A percentile compares a stretch with the other conserved stretches of the same genome.
Conservation (phyloP, 768 basidiomycete species). For the Chalciporus chontae region DNA sequence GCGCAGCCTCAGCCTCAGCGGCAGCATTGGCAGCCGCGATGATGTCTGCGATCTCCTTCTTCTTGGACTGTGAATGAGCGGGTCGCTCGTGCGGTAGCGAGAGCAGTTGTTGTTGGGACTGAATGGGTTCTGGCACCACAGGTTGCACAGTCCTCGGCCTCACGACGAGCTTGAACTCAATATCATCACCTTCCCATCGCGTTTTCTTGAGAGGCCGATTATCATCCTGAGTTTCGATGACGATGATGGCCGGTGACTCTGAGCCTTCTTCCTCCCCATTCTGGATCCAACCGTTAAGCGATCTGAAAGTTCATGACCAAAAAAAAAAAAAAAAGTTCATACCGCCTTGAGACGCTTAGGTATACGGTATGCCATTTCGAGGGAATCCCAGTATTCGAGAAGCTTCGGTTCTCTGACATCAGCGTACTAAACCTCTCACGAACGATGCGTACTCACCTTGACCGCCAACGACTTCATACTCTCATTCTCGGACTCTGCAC, state of each 20-base stretch:
- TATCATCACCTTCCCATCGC: conserved; percentile 26
- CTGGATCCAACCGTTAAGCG: conserved; percentile 13
- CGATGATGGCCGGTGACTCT: conserved; percentile 17
- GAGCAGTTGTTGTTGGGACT: neutral
- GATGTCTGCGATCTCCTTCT: conserved; percentile 35
- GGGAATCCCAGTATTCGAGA: conserved; percentile 72
- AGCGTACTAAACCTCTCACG: neutral
- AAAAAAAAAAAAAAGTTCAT: conserved; percentile 6
- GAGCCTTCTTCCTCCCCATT: conserved; percentile 30
- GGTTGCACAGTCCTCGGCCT: neutral
- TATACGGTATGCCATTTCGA: conserved; percentile 83
- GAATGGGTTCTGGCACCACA: neutral
- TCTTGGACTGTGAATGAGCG: conserved; percentile 4
- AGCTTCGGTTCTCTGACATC: conserved; percentile 43
- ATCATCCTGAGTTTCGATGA: conserved; percentile 25
- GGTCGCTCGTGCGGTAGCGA: neutral
- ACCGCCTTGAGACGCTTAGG: conserved; percentile 61
- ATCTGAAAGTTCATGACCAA: neutral
- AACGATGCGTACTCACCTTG: conserved; percentile 43
- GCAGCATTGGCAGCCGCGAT: conserved; percentile 40
- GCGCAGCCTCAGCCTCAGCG: conserved; percentile 31
- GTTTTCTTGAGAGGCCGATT: conserved; percentile 31
- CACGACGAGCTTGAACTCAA: conserved; percentile 16
- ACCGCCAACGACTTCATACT: conserved; percentile 55
- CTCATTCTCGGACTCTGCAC: conserved; percentile 54